Conservation (phyloP, 495 filamentous ascomycete species). For the Xylaria acuta region DNA sequence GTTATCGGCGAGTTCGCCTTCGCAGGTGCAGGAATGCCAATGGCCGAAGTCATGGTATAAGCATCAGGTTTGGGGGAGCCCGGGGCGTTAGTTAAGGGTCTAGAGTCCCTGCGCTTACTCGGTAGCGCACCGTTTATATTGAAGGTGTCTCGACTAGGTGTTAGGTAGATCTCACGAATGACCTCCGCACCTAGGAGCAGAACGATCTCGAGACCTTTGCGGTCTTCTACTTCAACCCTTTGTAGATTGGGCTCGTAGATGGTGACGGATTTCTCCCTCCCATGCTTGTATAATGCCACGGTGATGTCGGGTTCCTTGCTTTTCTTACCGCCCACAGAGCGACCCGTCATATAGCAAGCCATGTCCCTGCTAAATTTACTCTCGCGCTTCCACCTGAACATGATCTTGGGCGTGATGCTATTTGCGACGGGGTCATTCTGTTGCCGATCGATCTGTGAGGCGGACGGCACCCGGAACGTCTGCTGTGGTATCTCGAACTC, state of each 20-base stretch:
- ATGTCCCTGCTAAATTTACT: constrained; percentile 81
- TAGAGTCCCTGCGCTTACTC: constrained; percentile 51
- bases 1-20: constrained; percentile 29
- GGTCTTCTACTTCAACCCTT: constrained; percentile 90
- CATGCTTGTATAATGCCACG: constrained; percentile 75
- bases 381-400: constrained; percentile 92
- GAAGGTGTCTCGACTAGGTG: constrained; percentile 72
- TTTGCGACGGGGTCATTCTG: constrained; percentile 70
- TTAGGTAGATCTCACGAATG: constrained; percentile 86
- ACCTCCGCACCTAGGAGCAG: constrained; percentile 81
- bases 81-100: constrained; percentile 39
- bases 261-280: constrained; percentile 62
- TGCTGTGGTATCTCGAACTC: constrained; percentile 92
- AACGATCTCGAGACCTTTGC: constrained; percentile 90
- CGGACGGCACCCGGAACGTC: constrained; percentile 80
- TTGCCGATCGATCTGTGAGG: constrained; percentile 76
- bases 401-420: constrained; percentile 76
- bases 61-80: constrained; percentile 27
- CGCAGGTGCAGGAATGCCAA: constrained; percentile 29
- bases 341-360: constrained; percentile 81
- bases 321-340: constrained; percentile 72
- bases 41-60: constrained; percentile 35
- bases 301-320: constrained; percentile 93
- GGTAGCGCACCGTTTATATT: constrained; percentile 65
- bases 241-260: constrained; percentile 92